Percentiles rank a stretch among this genome's conserved stretches.
Conservation (phyloP, 2,329 filamentous ascomycete genomes). For the Trichoderma hamatum region DNA sequence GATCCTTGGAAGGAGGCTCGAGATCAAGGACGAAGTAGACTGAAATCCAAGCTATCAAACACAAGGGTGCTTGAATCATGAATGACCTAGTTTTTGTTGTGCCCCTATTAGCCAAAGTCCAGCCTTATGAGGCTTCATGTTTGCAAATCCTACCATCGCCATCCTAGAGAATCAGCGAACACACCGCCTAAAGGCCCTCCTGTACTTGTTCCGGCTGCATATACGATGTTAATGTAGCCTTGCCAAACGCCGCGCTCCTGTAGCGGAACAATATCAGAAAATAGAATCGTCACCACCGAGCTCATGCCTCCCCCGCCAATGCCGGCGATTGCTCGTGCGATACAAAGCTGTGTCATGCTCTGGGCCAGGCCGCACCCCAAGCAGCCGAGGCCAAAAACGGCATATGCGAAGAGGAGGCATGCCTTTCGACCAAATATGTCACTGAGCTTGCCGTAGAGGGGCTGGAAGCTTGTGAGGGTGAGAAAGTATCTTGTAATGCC, state of each 20-base stretch:
- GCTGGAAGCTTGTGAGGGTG: constrained; percentile 74
- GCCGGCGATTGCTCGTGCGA: constrained; percentile 56
- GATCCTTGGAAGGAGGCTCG: constrained; percentile 60
- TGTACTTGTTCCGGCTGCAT: constrained; percentile 65
- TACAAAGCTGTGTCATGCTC: constrained; percentile 67
- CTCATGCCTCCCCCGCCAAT: constrained; percentile 75
- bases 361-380: constrained; percentile 64
- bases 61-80: constrained; percentile 69
- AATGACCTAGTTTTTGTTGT: constrained; percentile 61
- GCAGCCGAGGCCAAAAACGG: constrained; percentile 67
- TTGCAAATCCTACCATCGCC: constrained; percentile 63
- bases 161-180: constrained; percentile 72
- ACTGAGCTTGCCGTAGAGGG: constrained; percentile 70
- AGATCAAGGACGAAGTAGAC: constrained; percentile 66
- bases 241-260: constrained; percentile 74
- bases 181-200: constrained; percentile 73
- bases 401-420: constrained; percentile 66
- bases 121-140: neutral
- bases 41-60: constrained; percentile 64
- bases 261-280: constrained; percentile 69
- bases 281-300: constrained; percentile 67
- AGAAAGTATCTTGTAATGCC: constrained; percentile 58
- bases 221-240: constrained; percentile 72
- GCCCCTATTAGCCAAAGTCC: constrained; percentile 10
- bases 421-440: constrained; percentile 72